Evolutionary conservation across 139 green algal species (phyloP).

Genomic region (Edaphochlamys debaryana): DNA sequence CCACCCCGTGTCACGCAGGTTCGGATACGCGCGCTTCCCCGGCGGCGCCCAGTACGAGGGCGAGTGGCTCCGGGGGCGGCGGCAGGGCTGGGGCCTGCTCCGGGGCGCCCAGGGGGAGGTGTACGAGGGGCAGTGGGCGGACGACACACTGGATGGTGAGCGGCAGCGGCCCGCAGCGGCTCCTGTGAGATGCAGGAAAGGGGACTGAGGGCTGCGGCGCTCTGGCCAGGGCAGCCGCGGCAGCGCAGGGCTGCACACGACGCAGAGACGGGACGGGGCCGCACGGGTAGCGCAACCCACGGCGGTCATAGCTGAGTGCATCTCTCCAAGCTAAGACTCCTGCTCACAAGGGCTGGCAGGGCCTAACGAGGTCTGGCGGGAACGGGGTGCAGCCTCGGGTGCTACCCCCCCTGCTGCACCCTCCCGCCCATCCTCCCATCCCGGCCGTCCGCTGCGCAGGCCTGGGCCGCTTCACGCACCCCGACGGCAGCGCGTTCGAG

Average conservation of each 20-base stretch:
- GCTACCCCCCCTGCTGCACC: too few species aligned
- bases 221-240: not conserved
- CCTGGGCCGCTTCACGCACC: slow-evolving; percentile 12
- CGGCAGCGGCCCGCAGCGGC: too few species aligned
- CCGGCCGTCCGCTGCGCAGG: not conserved
- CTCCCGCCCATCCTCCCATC: not conserved
- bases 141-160: slow-evolving; percentile 23
- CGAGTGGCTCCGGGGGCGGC: slow-evolving; percentile 26
- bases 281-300: not conserved
- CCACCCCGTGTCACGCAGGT: not conserved
- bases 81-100: slow-evolving; percentile 45
- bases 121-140: slow-evolving; percentile 44
- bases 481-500: slow-evolving; percentile 16
- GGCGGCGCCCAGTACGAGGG: slow-evolving; percentile 35
- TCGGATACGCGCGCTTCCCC: not conserved
- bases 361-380: too few species aligned
- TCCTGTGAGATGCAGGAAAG: too few species aligned
- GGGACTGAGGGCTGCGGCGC: too few species aligned
- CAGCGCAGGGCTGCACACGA: slow-evolving; percentile 5
- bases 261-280: not conserved
- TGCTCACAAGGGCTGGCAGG: too few species aligned
- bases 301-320: too few species aligned
- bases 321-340: too few species aligned
- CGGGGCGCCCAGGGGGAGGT: slow-evolving; percentile 1
- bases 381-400: too few species aligned